A percentile compares a stretch with the other conserved stretches of the same genome.
Evolutionary conservation across 1,284 basidiomycete species (phyloP).

Genomic region (Trichosporon ovoides): DNA sequence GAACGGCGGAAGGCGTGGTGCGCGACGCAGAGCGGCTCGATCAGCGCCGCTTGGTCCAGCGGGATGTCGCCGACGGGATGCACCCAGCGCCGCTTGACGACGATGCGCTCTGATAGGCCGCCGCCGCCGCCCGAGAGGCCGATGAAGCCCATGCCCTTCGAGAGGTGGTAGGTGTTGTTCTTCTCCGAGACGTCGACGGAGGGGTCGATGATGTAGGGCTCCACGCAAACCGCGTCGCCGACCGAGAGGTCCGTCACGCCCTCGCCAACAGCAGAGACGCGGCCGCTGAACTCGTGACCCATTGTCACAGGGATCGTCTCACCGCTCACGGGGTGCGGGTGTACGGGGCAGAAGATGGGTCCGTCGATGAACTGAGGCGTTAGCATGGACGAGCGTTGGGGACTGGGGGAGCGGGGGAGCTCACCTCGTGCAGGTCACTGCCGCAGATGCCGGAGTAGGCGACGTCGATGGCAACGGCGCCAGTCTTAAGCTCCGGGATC

Average conservation of each 20-base stretch:
- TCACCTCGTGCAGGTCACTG: slow-evolving; percentile 14
- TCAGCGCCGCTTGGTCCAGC: slow-evolving; percentile 20
- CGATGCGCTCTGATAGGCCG: slow-evolving; percentile 17
- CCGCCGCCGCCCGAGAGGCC: slow-evolving; percentile 19
- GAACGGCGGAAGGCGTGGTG: slow-evolving; percentile 19
- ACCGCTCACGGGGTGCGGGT: slow-evolving; percentile 10
- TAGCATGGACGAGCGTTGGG: no score
- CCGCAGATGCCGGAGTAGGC: slow-evolving; percentile 20
- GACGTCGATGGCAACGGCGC: slow-evolving; percentile 19
- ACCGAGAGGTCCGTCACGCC: slow-evolving; percentile 31
- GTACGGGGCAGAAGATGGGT: slow-evolving; percentile 13
- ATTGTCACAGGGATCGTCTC: slow-evolving; percentile 35
- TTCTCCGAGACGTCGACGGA: slow-evolving; percentile 10
- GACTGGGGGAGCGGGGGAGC: no score
- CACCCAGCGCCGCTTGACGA: slow-evolving; percentile 21
- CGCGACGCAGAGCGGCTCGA: slow-evolving; percentile 18
- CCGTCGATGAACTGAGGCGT: slow-evolving; percentile 15
- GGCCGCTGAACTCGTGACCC: slow-evolving; percentile 46
- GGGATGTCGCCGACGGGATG: slow-evolving; percentile 18
- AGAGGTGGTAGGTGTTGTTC: slow-evolving; percentile 19
- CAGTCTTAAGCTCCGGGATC: slow-evolving; percentile 10
- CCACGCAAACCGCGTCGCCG: slow-evolving; percentile 46
- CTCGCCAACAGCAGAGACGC: slow-evolving; percentile 31
- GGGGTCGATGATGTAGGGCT: slow-evolving; percentile 29
- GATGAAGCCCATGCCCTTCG: slow-evolving; percentile 21